Percentiles rank a stretch among this genome's conserved stretches.
These are phyloP conservation scores for Ilyonectria destructans DNA, from an alignment of 2,329 filamentous ascomycete genomes.

Conservation along the genomic window DNA sequence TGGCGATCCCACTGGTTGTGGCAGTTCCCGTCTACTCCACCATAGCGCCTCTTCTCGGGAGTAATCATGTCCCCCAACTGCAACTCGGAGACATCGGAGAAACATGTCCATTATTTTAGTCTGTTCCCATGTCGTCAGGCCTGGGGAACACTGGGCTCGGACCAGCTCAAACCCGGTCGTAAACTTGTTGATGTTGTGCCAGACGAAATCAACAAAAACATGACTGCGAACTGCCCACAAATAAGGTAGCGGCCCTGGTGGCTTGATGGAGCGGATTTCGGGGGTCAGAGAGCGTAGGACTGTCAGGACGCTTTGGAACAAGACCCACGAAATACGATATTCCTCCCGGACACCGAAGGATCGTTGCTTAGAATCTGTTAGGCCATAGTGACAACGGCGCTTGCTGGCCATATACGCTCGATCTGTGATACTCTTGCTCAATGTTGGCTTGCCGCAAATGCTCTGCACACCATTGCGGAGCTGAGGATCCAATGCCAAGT, in stretches of 20 bases:
- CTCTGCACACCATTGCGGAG: conserved; percentile 2
- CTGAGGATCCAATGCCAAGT: conserved; percentile 11
- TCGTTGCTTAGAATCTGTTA: conserved; percentile 20
- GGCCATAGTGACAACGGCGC: conserved; percentile 20
- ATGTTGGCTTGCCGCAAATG: conserved; percentile 8
- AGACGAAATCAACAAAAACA: conserved; percentile 22
- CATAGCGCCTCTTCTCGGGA: conserved; percentile 26
- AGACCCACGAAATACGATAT: conserved; percentile 22
- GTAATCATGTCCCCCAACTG: conserved; percentile 23
- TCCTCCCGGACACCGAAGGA: conserved; percentile 9
- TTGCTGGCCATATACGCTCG: conserved; percentile 21
- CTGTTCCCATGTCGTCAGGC: conserved; percentile 11
- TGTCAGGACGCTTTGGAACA: conserved; percentile 7
- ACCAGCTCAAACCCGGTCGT: conserved; percentile 17
- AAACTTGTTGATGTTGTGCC: conserved; percentile 29
- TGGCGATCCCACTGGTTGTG: conserved; percentile 1
- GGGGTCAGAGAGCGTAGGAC: conserved; percentile 14
- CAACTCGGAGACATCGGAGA: conserved; percentile 27
- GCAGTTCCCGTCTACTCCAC: conserved; percentile 24
- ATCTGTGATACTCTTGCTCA: not conserved
- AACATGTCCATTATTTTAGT: conserved; percentile 11
- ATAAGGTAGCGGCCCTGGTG: conserved; percentile 10
- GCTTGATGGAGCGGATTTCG: not conserved
- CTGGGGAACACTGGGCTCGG: not conserved
- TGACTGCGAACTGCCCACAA: conserved; percentile 19